These are phyloP conservation scores for Apiospora sp. DNA, from an alignment of 2,329 filamentous ascomycete species.

Conservation along the genomic window DNA sequence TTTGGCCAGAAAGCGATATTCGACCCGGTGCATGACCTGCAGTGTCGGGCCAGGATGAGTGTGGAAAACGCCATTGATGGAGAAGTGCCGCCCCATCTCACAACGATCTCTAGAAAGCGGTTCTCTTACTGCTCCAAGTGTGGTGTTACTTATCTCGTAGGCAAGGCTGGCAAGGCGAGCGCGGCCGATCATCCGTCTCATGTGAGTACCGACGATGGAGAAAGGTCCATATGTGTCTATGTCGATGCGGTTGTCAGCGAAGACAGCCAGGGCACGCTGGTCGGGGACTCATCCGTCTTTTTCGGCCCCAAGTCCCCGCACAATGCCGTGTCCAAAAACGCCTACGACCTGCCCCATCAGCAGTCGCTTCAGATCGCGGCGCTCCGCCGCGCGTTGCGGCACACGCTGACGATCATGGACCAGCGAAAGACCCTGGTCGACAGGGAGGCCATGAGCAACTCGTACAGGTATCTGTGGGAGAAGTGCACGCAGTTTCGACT, in stretches of 20 bases:
- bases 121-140: slow-evolving; percentile 14
- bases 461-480: slow-evolving; percentile 5
- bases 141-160: not conserved
- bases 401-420: not conserved
- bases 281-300: not conserved
- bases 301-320: not conserved
- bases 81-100: not conserved
- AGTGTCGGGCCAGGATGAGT: not conserved
- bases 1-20: not conserved
- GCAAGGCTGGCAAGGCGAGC: not conserved
- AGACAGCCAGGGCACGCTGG: not conserved
- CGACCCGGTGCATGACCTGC: not conserved
- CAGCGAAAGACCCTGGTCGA: not conserved
- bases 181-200: slow-evolving; percentile 1
- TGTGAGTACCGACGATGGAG: not conserved
- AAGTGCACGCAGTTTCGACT: not conserved
- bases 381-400: not conserved
- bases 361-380: not conserved
- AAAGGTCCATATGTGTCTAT: not conserved
- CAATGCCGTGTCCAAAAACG: not conserved
- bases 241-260: not conserved
- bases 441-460: not conserved
- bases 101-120: not conserved
- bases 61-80: too few relatives aligned
- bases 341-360: not conserved